Evolutionary conservation across 2,329 filamentous ascomycete genomes (phyloP), one percentile per base, ranked within the genome.

Genomic region (Penicillium sp.): DNA sequence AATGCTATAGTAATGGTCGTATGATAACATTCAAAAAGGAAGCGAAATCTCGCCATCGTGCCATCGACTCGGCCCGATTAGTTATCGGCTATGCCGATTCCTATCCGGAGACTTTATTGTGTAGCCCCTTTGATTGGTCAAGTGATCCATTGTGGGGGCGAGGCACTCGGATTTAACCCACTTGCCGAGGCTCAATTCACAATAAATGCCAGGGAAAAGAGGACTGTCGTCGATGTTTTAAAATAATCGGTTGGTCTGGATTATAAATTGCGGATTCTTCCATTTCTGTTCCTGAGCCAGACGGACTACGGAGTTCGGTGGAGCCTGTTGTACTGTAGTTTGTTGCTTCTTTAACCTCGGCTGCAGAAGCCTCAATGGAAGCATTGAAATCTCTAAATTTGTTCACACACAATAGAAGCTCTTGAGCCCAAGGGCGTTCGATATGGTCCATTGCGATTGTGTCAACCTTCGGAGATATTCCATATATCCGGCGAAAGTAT

Each of bases 171-270:
- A 37, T 19, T 13, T 9, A 22, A 28, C 19, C 54, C 44, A 62
- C 44, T 58, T 58, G 38, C 60, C 60, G 60, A 58, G 60, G 60
- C 55, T 62, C 59, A 58, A 6, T 10, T 8, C 45, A 15, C 26
- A 19, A 33, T 17, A 1, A 24, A 9, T 22, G 22, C 26, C 12
- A 22, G 13, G 9, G 9, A 45, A 1, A 49, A 12, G 10, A 44
- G 40, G 40, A 24, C 19, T 22, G 40, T 13, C 9, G 40, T 42
- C 8, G 9, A 22, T 28, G 6, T 4, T 30, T 49, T 17, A 17
- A 3, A n/a, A 26, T 12, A 15, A 51, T 51, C 2, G n/a, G 12
- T 5, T 17, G 50, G 6, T 22, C 40, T 22, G 15, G 50, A 26
- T 24, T 53, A 22, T 17, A 22, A 24, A 24, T 38, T 4, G 10